A percentile compares a stretch with the other conserved stretches of the same genome.
Evolutionary conservation across 2,329 filamentous ascomycete genomes (phyloP).

Genomic region (Nemania sp.): DNA sequence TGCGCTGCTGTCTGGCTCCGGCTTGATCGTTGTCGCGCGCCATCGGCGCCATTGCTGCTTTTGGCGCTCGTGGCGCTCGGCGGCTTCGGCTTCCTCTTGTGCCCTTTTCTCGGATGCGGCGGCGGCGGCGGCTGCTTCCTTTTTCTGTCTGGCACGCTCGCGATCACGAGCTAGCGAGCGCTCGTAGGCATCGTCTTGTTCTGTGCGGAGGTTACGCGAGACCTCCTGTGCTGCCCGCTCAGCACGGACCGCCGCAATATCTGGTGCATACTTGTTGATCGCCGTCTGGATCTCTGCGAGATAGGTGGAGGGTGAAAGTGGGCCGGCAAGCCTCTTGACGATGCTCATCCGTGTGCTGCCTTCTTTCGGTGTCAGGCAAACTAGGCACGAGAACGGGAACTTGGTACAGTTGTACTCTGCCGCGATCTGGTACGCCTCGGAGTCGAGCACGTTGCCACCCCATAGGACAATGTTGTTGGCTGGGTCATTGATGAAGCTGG

Average conservation of each 20-base stretch:
- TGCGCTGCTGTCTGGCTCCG: slow-evolving; percentile 70
- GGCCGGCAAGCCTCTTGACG: slow-evolving; percentile 80
- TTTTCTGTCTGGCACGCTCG: slow-evolving; percentile 80
- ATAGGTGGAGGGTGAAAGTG: slow-evolving; percentile 76
- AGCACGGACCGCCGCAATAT: slow-evolving; percentile 79
- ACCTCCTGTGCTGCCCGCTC: slow-evolving; percentile 84
- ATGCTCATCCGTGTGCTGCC: slow-evolving; percentile 91
- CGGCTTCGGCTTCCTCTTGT: slow-evolving; percentile 71
- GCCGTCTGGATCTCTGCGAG: slow-evolving; percentile 79
- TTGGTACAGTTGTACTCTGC: slow-evolving; percentile 88
- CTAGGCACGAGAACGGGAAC: slow-evolving; percentile 88
- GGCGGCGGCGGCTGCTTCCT: slow-evolving; percentile 78
- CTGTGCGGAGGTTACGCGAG: slow-evolving; percentile 81
- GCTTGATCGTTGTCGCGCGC: slow-evolving; percentile 74
- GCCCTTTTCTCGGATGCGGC: slow-evolving; percentile 75
- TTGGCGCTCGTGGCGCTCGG: slow-evolving; percentile 60
- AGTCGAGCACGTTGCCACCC: slow-evolving; percentile 92
- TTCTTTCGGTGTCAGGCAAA: slow-evolving; percentile 88
- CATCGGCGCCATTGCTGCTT: slow-evolving; percentile 81
- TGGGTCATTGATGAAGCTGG: slow-evolving; percentile 78
- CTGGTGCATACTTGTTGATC: slow-evolving; percentile 79
- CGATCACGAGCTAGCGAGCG: slow-evolving; percentile 88
- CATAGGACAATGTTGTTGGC: slow-evolving; percentile 86
- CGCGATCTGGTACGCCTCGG: slow-evolving; percentile 95
- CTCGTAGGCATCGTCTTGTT: slow-evolving; percentile 95